Evolutionary conservation across 768 basidiomycete species (phyloP).

Genomic region (Tylopilus sp.): DNA sequence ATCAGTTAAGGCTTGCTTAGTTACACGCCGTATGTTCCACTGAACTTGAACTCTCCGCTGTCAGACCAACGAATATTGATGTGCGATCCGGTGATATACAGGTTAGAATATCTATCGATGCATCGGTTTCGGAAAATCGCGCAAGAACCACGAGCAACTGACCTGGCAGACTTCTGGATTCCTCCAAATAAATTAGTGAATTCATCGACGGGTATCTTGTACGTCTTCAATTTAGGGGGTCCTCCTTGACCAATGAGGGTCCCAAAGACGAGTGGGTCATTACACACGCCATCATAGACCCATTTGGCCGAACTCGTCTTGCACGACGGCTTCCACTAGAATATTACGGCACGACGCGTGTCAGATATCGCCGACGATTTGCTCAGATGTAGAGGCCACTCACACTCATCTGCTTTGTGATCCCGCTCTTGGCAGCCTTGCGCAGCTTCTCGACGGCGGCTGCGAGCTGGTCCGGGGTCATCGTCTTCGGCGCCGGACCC

Average conservation of each 20-base stretch:
- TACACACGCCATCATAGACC: conserved; percentile 51
- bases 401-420: conserved; percentile 49
- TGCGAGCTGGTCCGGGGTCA: conserved; percentile 38
- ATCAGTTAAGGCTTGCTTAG: background rate
- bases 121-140: background rate
- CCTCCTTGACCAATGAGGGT: conserved; percentile 39
- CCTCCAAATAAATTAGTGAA: conserved; percentile 35
- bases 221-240: conserved; percentile 48
- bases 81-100: conserved; percentile 39
- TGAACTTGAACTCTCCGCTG: conserved; percentile 56
- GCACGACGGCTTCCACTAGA: conserved; percentile 52
- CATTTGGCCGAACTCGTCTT: conserved; percentile 45
- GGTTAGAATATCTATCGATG: conserved; percentile 35
- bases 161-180: conserved; percentile 38
- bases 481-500: conserved; percentile 25
- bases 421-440: conserved; percentile 45
- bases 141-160: background rate
- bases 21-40: conserved; percentile 42
- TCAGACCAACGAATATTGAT: conserved; percentile 46
- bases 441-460: conserved; percentile 43
- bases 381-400: background rate
- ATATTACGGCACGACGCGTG: background rate
- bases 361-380: background rate
- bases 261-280: conserved; percentile 46
- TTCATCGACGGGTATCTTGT: conserved; percentile 39